These are phyloP conservation scores for Colletotrichum gloeosporioides DNA, from an alignment of 2,329 filamentous ascomycete genomes.

Conservation along the genomic window DNA sequence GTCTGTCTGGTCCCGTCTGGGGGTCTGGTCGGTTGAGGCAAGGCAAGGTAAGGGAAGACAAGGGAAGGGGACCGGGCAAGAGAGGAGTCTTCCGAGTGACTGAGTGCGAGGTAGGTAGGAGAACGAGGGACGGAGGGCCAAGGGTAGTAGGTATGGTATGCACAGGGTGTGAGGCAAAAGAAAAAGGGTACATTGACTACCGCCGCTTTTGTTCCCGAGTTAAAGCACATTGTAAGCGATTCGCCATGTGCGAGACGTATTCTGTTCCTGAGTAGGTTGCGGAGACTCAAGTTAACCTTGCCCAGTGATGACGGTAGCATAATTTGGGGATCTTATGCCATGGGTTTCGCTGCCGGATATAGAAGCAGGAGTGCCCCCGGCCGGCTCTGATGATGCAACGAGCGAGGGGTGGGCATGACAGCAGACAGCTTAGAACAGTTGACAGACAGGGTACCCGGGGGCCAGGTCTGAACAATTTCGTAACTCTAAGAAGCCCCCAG, in stretches of 20 bases:
- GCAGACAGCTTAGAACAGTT: conserved; percentile 31
- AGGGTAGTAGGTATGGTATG: conserved; percentile 22
- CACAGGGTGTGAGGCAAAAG: conserved; percentile 16
- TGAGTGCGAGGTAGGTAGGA: not conserved
- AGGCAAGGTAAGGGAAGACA: not conserved
- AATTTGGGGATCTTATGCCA: conserved; percentile 67
- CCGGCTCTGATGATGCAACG: conserved; percentile 47
- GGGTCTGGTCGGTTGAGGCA: conserved; percentile 1
- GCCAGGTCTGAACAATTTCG: conserved; percentile 33
- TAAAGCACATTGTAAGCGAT: conserved; percentile 51
- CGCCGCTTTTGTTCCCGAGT: conserved; percentile 46
- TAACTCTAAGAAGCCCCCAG: conserved; percentile 31
- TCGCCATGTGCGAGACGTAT: conserved; percentile 54
- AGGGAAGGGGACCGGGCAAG: conserved; percentile 7
- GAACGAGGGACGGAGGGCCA: conserved; percentile 29
- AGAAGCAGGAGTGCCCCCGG: conserved; percentile 50
- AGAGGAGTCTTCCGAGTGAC: not conserved
- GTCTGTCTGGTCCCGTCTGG: conserved; percentile 5
- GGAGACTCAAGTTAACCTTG: conserved; percentile 48
- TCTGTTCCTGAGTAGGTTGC: conserved; percentile 50
- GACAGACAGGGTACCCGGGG: conserved; percentile 36
- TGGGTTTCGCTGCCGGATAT: conserved; percentile 55
- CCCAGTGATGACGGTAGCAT: conserved; percentile 57
- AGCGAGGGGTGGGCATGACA: conserved; percentile 36
- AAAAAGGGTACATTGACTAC: conserved; percentile 36